Base-by-base conservation (phyloP, 1,284 basidiomycete genomes). In the Dichomitus squalens region DNA sequence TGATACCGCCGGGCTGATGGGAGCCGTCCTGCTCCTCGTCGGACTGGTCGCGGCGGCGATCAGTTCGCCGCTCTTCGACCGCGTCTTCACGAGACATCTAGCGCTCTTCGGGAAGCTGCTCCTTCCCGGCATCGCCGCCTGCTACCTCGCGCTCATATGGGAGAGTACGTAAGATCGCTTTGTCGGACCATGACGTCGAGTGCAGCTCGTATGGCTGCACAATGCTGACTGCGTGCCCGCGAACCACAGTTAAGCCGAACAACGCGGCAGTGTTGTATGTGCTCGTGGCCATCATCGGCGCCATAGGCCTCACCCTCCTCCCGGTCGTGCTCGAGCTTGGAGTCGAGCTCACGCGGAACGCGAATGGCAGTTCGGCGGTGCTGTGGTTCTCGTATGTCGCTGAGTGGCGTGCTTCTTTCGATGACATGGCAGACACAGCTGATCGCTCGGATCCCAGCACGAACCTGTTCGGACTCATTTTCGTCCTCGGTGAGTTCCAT, bases 81-180 rank as follows among this genome's bases (percentile, higher is more conserved):
- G 90, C 21, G 82, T 91, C 7, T 82, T 93, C 57, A 91, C 89
- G 1, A 79, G 84, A 60, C 84, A 84, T 60, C 77, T 92, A 36
- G 88, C 83, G 0, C 59, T 84, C 7, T 82, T 83, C 1, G 65
- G 78, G 53, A 90, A 88, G 57, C 57, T 84, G 0, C 67, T 90
- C 16, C 79, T 85, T 12, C 89, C 90, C 2, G 67, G 85, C 49
- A 74, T 88, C 8, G 85, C 78, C 7, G 77, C 68, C 0, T 77
- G 76, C 20, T 93, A 90, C 88, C 71, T 92, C 20, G 82, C 83
- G 11, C 72, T 93, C 11, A 86, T 93, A 39, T 93, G 89, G 89
- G 89, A 86, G 47, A 82, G 90, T 89, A 65, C 25, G 81, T 69
- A 12, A 40, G 49, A n/a, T 31, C 39, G n/a, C n/a, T n/a, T n/a